Evolutionary conservation across 768 basidiomycete genomes (phyloP), one percentile per base, ranked within the genome.

Genomic region (Leccinellum luteum): DNA sequence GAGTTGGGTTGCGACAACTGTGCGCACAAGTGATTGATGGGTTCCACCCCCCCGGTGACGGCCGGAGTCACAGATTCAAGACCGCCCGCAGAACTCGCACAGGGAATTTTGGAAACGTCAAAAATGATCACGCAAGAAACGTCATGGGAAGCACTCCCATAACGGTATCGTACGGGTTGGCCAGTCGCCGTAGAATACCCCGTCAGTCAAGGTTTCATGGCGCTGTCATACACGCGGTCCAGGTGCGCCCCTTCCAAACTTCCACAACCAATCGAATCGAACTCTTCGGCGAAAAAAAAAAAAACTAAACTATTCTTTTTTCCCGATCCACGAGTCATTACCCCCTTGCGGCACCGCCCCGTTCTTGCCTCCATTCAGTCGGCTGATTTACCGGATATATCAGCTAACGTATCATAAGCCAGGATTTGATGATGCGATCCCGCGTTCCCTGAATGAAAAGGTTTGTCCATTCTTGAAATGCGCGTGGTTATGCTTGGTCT

Each of bases 371-470:
- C 19, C 53, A 23, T 55, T 28, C 53, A 41, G 15, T 50, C 60
- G 45, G 62, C 71, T 74, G 71, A 74, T 74, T 63, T 67, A 60
- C 71, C 69, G 13, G 71, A 72, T 72, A 72, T 72, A 69, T 68
- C 66, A 34, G 1, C 41, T 43, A 50, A 38, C 30, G 38, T 57
- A 58, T 56, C n/a, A n/a, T n/a, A n/a, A 21, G 58, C 58, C 56
- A 58, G 49, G 49, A 59, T 60, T 41, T n/a, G 59, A 25, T 28
- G 49, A 43, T 43, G 41, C 51, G 60, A 62, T 66, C 63, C 56
- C 56, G 60, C 67, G 64, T 65, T 19, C 41, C 34, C 41, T 43
- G 41, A 43, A 43, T 43, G 38, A 41, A 41, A 34, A 55, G 51
- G 64, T 34, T 30, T 28, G 56, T 70, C 66, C 69, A 70, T 66